Percentiles rank a stretch among this genome's conserved stretches.
Evolutionary conservation across 2,329 filamentous ascomycete species (phyloP).

Genomic region (Phyllosticta citrichinensis): DNA sequence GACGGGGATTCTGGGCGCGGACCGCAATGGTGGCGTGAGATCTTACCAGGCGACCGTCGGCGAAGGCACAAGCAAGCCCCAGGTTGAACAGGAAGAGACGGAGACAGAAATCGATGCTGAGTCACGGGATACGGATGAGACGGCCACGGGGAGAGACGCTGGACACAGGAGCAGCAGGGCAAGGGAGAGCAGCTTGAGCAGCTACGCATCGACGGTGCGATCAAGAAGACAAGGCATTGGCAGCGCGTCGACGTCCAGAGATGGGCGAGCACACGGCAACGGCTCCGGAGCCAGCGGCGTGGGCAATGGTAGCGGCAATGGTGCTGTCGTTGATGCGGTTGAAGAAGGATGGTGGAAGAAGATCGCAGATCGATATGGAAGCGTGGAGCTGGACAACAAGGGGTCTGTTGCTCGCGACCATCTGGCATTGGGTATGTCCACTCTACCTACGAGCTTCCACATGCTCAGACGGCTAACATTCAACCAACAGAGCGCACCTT

Average conservation of each 20-base stretch:
- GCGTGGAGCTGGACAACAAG: conserved; percentile 74
- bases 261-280: not conserved
- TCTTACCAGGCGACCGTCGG: not conserved
- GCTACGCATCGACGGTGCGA: not conserved
- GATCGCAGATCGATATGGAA: conserved; percentile 50
- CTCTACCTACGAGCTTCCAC: too few species aligned
- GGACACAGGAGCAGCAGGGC: not conserved
- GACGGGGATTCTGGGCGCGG: conserved; percentile 4
- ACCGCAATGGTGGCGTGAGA: conserved; percentile 1
- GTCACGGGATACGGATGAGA: not conserved
- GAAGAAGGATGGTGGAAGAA: conserved; percentile 42
- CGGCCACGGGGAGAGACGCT: not conserved
- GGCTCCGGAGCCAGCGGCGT: conserved; percentile 1
- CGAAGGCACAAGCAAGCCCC: not conserved
- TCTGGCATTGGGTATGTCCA: conserved; percentile 57
- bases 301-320: conserved; percentile 15
- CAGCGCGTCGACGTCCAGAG: not conserved
- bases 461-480: conserved; percentile 2
- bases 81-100: not conserved
- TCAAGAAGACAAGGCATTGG: not conserved
- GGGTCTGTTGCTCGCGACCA: conserved; percentile 76
- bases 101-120: not conserved
- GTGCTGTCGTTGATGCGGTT: conserved; percentile 14
- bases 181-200: not conserved
- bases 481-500: conserved; percentile 65